phyloP scores from a whole-genome alignment of 352 stramenopile species.

The Saprolegnia parasitica region DNA sequence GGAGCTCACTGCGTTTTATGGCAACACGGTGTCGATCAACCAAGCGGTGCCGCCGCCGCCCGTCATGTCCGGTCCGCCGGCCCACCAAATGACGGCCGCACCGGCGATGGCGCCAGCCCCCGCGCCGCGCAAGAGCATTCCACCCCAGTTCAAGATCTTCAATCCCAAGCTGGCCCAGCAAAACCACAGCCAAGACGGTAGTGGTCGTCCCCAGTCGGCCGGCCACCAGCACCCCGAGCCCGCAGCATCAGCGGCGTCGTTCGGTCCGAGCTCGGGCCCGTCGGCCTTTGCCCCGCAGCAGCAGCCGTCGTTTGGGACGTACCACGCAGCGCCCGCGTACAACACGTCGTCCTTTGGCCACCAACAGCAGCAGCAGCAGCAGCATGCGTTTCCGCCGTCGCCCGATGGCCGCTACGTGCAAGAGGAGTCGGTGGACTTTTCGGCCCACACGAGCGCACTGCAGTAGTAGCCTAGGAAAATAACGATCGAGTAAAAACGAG shows the following conservation, averaged over 20 bases:
- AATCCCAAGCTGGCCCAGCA: constrained; percentile 52
- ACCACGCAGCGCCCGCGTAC: not conserved
- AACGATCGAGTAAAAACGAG: not conserved
- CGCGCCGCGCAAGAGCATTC: constrained; percentile 20
- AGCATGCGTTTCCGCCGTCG: not conserved
- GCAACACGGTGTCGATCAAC: constrained; percentile 80
- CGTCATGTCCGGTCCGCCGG: constrained; percentile 31
- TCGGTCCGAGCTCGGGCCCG: not conserved
- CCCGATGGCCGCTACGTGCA: constrained; percentile 20
- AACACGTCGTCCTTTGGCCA: constrained; percentile 35
- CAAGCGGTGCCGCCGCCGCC: constrained; percentile 66
- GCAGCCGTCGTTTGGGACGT: not conserved
- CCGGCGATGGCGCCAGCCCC: constrained; percentile 19
- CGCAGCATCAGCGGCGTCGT: not conserved
- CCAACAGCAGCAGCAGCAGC: not conserved
- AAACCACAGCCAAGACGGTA: constrained; percentile 4
- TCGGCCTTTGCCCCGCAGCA: not conserved
- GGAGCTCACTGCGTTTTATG: constrained; percentile 84
- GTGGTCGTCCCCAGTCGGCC: constrained; percentile 14
- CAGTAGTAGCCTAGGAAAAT: constrained; percentile 37
- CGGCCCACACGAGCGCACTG: constrained; percentile 58
- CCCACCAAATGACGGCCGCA: constrained; percentile 26
- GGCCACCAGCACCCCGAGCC: not conserved
- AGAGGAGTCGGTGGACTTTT: constrained; percentile 68
- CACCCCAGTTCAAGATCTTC: constrained; percentile 84